Base-by-base conservation (phyloP, 306 rosid genomes). In the Hylodesmum podocarpum region DNA sequence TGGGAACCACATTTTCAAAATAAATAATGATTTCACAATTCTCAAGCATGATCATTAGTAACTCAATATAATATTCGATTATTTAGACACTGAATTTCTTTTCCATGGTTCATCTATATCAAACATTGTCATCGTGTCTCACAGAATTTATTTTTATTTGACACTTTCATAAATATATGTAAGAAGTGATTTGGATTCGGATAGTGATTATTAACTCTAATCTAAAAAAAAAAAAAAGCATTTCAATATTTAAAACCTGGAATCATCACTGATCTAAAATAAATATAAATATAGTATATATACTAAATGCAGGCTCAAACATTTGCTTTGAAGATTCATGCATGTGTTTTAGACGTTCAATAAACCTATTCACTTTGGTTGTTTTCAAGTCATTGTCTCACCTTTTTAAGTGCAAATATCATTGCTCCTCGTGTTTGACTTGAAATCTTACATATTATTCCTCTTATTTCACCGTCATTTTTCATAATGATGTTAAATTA, bases 311-410 rank as follows among this genome's bases (percentile, higher is more conserved):
- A n/a, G 15, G 13, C 28, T 31, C 27, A 67, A 44, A 27, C 34
- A 36, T 36, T 34, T 71, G 18, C 34, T 18, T 49, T 31, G 47
- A 70, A 47, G 12, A 69, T 62, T 33, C 14, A 33, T 62, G 64
- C 43, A 27, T 33, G 51, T 37, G 62, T 72, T 53, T 55, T 72
- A 40, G 19, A 41, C 57, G 68, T 57, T 40, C 29, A 57, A 73
- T 29, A 55, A 57, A 55, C 68, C 40, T 55, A 57, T 22, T 25
- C 19, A 41, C 43, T 40, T 72, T 57, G 41, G 78, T 72, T 72
- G 68, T 55, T 72, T 72, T 72, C 41, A 25, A 2, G 78, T 72
- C 78, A n/a, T 8, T 57, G 28, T 73, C 78, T 73, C 53, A 73
- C 43, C 54, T 57, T 73, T 73, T 73, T 3, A 57, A 73, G 24